Evolutionary conservation across 257 asterid genomes (phyloP).

Genomic region (Eustoma russellianum): DNA sequence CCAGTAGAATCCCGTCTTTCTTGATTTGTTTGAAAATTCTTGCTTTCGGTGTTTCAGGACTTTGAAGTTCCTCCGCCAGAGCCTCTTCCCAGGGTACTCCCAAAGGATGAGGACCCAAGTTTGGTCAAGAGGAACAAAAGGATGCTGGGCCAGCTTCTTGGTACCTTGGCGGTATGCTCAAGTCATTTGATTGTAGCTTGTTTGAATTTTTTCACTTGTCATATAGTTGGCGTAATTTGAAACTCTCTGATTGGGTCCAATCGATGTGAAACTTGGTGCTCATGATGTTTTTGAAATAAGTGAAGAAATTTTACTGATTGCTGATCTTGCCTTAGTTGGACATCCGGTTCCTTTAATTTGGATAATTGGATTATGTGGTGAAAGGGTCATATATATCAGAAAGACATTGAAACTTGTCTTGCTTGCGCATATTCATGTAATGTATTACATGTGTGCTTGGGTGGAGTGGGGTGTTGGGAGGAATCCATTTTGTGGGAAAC

Average conservation of each 20-base stretch:
- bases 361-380: too few species aligned
- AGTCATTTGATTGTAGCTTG: background rate
- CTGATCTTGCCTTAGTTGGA: too few species aligned
- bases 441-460: too few species aligned
- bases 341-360: too few species aligned
- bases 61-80: slow-evolving; percentile 64
- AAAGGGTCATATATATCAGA: too few species aligned
- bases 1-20: background rate
- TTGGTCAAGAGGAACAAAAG: slow-evolving; percentile 87
- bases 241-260: background rate
- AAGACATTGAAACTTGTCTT: too few species aligned
- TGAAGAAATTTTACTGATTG: too few species aligned
- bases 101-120: slow-evolving; percentile 88
- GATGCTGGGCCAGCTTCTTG: slow-evolving; percentile 96
- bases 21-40: too few species aligned
- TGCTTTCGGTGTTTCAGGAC: slow-evolving; percentile 37
- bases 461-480: too few species aligned
- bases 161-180: slow-evolving; percentile 80
- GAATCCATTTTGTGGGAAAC: too few species aligned
- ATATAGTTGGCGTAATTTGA: background rate
- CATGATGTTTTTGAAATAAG: too few species aligned
- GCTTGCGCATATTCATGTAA: too few species aligned
- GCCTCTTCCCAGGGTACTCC: slow-evolving; percentile 74
- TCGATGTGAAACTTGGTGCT: background rate
- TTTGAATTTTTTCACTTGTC: background rate